phyloP scores from a whole-genome alignment of 768 basidiomycete genomes.

The Trametes cinnabarina region DNA sequence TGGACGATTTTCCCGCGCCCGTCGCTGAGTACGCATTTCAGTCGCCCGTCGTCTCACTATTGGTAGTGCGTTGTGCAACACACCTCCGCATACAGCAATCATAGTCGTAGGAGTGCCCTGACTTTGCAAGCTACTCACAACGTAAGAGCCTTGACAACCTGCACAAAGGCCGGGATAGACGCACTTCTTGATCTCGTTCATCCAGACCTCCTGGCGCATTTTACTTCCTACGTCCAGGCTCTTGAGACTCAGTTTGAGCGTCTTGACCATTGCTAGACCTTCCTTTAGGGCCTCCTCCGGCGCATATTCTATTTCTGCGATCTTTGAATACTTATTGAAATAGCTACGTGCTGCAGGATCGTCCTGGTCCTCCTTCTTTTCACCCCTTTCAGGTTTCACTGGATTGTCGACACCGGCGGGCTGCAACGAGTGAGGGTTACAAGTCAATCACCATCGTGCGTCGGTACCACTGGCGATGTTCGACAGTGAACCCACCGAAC shows the following conservation, averaged over 20 bases:
- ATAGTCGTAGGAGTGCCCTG: conserved; percentile 55
- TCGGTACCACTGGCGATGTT: too few species aligned
- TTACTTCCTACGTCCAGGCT: conserved; percentile 51
- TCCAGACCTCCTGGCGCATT: conserved; percentile 58
- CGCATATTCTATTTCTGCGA: conserved; percentile 44
- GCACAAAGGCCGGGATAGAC: conserved; percentile 9
- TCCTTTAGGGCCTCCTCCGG: conserved; percentile 51
- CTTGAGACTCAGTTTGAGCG: conserved; percentile 42
- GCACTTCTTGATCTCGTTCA: conserved; percentile 50
- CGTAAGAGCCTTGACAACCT: background rate
- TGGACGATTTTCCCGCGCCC: conserved; percentile 61
- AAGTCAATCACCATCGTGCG: too few species aligned
- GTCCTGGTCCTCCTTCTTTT: background rate
- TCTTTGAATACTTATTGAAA: conserved; percentile 39
- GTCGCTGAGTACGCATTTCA: conserved; percentile 39
- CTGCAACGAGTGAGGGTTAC: background rate
- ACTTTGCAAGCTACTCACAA: conserved; percentile 39
- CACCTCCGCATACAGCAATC: conserved; percentile 66
- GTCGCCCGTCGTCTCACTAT: background rate
- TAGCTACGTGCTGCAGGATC: conserved; percentile 12
- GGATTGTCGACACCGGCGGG: background rate
- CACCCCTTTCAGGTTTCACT: background rate
- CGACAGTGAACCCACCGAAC: conserved; percentile 6
- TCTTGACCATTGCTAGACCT: conserved; percentile 52
- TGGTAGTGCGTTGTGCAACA: conserved; percentile 7